phyloP scores from a whole-genome alignment of 768 basidiomycete genomes.

The Calocybe cyanea region DNA sequence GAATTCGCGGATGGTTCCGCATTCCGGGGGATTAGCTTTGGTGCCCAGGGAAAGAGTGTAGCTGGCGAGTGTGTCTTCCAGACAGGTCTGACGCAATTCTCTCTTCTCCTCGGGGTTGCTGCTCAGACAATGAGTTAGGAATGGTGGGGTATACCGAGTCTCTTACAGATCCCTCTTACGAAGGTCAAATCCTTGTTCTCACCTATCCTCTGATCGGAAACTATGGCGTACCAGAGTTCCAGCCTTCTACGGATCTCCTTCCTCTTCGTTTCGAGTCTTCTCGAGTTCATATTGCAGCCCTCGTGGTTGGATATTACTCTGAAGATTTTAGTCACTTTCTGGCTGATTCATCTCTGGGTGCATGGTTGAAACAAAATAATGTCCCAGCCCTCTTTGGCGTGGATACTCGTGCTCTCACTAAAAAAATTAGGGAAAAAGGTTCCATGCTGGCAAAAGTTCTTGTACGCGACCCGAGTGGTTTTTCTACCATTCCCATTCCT shows the following conservation, averaged over 20 bases:
- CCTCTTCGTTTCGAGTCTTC: constrained; percentile 89
- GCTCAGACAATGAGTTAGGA: constrained; percentile 44
- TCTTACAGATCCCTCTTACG: constrained; percentile 96
- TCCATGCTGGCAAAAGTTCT: constrained; percentile 87
- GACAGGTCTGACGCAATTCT: constrained; percentile 64
- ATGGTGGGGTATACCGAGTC: constrained; percentile 99
- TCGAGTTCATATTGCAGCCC: constrained; percentile 87
- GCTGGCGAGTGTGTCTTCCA: constrained; percentile 99
- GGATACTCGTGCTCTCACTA: constrained; percentile 95
- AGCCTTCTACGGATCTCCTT: constrained; percentile 45
- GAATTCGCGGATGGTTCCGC: constrained; percentile 90
- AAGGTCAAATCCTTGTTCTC: constrained; percentile 95
- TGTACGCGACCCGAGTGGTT: constrained; percentile 50
- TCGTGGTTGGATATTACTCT: constrained; percentile 93
- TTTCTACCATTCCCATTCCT: constrained; percentile 33
- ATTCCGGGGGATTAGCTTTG: constrained; percentile 88
- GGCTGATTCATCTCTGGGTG: constrained; percentile 78
- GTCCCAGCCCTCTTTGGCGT: constrained; percentile 94
- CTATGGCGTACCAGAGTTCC: constrained; percentile 89
- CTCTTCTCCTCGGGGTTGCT: constrained; percentile 1
- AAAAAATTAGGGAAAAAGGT: constrained; percentile 93
- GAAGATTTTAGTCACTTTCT: constrained; percentile 94
- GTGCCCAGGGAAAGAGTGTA: constrained; percentile 85
- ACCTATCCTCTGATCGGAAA: constrained; percentile 97
- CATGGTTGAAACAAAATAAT: constrained; percentile 94